Base-by-base conservation (phyloP, 2,329 filamentous ascomycete genomes). In the Tympanopsis confertula region DNA sequence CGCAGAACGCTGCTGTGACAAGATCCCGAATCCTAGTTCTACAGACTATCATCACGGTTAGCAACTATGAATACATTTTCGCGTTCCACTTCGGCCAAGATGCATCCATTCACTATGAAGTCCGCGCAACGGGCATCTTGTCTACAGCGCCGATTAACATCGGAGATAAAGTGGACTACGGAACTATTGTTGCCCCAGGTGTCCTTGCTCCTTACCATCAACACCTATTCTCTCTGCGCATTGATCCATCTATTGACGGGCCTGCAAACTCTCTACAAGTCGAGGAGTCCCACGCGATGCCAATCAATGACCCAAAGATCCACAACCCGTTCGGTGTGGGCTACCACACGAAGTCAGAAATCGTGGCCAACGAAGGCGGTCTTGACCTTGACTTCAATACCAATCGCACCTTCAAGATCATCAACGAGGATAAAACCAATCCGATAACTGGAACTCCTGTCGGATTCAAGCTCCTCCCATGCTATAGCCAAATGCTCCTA, bases 51-150 rank as follows among this genome's bases (percentile, higher is more conserved):
- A 57, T 58, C 41, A 63, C 59, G 0, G 57, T 64, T 12, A 54
- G 52, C 37, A 63, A 64, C 43, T 63, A 63, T 42, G 61, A 63
- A 41, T 63, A 63, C 35, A 62, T 59, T 15, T 64, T 66, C 39
- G 56, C 55, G 4, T 65, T 58, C 37, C 48, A 59, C 15, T 65
- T 66, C 38, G 43, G 53, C 4, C 56, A 63, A 38, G 59, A 59
- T 28, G 62, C 55, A 5, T 51, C 51, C 1, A 54, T 67, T 20
- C 43, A 55, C 20, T 61, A 61, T 38, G 60, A 63, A 39, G 56
- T 63, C 3, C 57, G 61, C 10, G 63, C 62, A 1, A 65, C 62
- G 0, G 63, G 51, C 0, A 65, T 65, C 17, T 41, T 66, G 4
- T 62, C 58, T 1, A 63, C 61, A 1, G 44, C 44, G 0, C 57